A percentile compares a stretch with the other conserved stretches of the same genome.
Conservation (phyloP, 176 grass and related monocot species). For the Raddia distichophylla region DNA sequence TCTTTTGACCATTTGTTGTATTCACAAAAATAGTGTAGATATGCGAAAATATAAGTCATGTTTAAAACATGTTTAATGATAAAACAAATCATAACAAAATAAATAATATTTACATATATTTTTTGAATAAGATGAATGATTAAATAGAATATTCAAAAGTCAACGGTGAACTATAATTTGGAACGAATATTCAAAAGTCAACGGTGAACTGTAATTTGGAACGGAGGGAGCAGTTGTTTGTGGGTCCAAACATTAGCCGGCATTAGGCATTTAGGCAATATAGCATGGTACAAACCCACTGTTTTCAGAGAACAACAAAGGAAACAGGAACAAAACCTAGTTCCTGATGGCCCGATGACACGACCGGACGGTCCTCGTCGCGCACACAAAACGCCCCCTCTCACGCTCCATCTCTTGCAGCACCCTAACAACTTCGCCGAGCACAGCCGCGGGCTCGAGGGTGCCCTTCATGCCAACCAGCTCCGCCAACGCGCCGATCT, state of each 20-base stretch:
- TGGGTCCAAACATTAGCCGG: background rate
- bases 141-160: no score
- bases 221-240: no score
- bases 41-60: no score
- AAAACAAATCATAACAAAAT: no score
- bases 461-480: conserved; percentile 32
- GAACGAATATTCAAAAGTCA: no score
- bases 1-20: no score
- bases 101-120: no score
- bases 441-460: conserved; percentile 2
- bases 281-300: background rate
- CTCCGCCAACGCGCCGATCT: conserved; percentile 40
- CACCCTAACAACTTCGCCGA: conserved; percentile 42
- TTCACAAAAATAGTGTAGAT: no score
- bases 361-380: background rate
- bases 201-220: no score
- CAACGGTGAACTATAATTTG: no score
- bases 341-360: background rate
- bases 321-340: background rate
- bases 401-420: conserved; percentile 24
- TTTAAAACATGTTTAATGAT: no score
- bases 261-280: background rate
- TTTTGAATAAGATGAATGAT: no score
- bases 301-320: background rate
- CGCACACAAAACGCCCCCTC: background rate